Percentiles rank a stretch among this genome's conserved stretches.
These are phyloP conservation scores for Tolypocladium pustulatum DNA, from an alignment of 2,329 filamentous ascomycete genomes.

Conservation along the genomic window DNA sequence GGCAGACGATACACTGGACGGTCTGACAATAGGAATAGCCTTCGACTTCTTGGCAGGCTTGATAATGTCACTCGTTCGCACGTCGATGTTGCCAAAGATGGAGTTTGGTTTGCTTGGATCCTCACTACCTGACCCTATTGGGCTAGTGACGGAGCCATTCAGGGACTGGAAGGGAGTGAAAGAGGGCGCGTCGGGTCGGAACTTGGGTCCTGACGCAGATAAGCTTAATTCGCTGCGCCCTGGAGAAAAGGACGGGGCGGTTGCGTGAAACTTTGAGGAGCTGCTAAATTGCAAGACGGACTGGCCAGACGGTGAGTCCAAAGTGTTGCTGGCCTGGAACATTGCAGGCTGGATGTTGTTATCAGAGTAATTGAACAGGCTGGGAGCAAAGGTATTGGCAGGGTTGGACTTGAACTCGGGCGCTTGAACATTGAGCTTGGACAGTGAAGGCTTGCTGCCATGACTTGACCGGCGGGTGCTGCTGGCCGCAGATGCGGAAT, in stretches of 20 bases:
- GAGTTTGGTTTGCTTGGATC: slow-evolving; percentile 31
- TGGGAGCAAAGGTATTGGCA: slow-evolving; percentile 37
- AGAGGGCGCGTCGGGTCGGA: slow-evolving; percentile 65
- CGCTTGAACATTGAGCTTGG: slow-evolving; percentile 79
- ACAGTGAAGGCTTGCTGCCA: slow-evolving; percentile 58
- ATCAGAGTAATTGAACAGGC: slow-evolving; percentile 38
- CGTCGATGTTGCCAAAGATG: slow-evolving; percentile 62
- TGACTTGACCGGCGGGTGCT: slow-evolving; percentile 38
- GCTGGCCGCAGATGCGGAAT: slow-evolving; percentile 30
- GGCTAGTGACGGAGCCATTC: slow-evolving; percentile 36
- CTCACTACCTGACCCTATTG: slow-evolving; percentile 32
- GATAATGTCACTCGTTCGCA: slow-evolving; percentile 49
- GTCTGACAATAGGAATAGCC: slow-evolving; percentile 69
- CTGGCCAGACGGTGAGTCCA: slow-evolving; percentile 8
- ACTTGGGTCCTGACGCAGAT: slow-evolving; percentile 53
- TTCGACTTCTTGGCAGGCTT: slow-evolving; percentile 66
- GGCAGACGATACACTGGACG: slow-evolving; percentile 40
- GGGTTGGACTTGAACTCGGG: slow-evolving; percentile 78
- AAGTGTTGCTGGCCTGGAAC: slow-evolving; percentile 27
- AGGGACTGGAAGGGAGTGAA: slow-evolving; percentile 55
- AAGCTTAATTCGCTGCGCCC: slow-evolving; percentile 56
- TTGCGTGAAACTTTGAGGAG: slow-evolving; percentile 52
- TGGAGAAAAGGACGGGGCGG: slow-evolving; percentile 63
- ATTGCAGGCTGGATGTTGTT: slow-evolving; percentile 37
- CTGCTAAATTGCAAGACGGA: slow-evolving; percentile 21